Percentiles rank a stretch among this genome's conserved stretches.
phyloP scores from a whole-genome alignment of 306 rosid species.

The Elaeagnus macrophylla region DNA sequence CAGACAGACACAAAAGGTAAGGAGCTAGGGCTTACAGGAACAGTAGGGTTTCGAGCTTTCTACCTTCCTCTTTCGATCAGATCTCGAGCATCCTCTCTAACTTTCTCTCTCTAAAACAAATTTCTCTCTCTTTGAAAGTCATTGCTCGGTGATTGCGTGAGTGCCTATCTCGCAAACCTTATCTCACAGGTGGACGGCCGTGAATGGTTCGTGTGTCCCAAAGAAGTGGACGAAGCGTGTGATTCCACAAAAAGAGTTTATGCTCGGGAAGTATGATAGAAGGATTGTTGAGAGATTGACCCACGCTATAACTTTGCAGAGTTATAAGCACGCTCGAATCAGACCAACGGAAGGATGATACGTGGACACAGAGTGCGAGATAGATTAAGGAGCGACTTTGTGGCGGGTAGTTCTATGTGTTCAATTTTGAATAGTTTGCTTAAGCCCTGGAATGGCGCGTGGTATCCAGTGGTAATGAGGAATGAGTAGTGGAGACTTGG shows the following conservation, averaged over 20 bases:
- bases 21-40: constrained; percentile 18
- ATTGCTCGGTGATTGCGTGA: constrained; percentile 9
- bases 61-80: constrained; percentile 38
- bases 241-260: constrained; percentile 34
- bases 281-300: constrained; percentile 19
- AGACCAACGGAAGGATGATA: background rate
- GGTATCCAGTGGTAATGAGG: background rate
- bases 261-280: constrained; percentile 47
- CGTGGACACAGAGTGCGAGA: background rate
- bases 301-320: background rate
- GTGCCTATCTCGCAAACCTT: constrained; percentile 38
- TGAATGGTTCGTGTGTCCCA: constrained; percentile 35
- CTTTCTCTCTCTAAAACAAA: constrained; percentile 20
- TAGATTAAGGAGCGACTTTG: background rate
- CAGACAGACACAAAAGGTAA: background rate
- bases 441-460: constrained; percentile 21
- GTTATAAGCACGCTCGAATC: background rate
- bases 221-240: constrained; percentile 42
- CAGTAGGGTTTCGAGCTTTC: constrained; percentile 39
- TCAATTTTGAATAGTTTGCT: constrained; percentile 25
- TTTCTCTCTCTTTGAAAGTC: constrained; percentile 54
- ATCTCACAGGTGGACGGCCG: constrained; percentile 73
- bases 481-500: no score
- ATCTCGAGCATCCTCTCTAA: constrained; percentile 37
- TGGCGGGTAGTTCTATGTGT: constrained; percentile 31